Conservation (phyloP, 331 rosid genomes). For the Rhamnella rubrinervis region DNA sequence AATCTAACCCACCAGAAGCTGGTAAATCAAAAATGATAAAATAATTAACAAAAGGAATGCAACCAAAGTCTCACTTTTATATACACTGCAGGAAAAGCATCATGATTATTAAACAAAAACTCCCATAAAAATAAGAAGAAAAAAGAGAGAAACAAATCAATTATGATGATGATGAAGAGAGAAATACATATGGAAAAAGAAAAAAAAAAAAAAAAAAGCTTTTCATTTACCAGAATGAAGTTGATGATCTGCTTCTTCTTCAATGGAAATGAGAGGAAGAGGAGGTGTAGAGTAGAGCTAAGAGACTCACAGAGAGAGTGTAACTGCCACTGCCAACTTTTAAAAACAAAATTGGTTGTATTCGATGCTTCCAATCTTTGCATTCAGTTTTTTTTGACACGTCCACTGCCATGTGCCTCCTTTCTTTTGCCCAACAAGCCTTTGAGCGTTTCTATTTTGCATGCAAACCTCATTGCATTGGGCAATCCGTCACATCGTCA, state of each 20-base stretch:
- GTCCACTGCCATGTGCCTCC: constrained; percentile 26
- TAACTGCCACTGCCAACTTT: constrained; percentile 34
- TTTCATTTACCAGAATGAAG: constrained; percentile 19
- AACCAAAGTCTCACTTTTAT: no score
- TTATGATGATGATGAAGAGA: neutral
- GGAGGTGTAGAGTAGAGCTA: neutral
- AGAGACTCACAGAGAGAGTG: neutral
- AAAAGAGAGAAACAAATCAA: no score
- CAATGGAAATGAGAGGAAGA: neutral
- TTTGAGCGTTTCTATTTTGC: no score
- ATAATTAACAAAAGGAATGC: no score
- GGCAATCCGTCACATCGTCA: no score
- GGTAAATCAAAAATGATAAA: no score
- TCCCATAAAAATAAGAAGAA: no score
- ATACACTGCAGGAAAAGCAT: no score
- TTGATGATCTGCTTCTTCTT: neutral
- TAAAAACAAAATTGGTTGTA: constrained; percentile 11
- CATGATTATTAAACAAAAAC: no score
- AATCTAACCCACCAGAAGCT: no score
- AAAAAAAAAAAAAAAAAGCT: no score
- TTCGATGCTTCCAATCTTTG: constrained; percentile 6
- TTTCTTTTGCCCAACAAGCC: neutral
- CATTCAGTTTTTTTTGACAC: constrained; percentile 28
- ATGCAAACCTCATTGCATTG: no score
- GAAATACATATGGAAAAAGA: neutral